These are phyloP conservation scores for Xylariaceae sp. DNA, from an alignment of 2,329 filamentous ascomycete genomes.

Conservation along the genomic window DNA sequence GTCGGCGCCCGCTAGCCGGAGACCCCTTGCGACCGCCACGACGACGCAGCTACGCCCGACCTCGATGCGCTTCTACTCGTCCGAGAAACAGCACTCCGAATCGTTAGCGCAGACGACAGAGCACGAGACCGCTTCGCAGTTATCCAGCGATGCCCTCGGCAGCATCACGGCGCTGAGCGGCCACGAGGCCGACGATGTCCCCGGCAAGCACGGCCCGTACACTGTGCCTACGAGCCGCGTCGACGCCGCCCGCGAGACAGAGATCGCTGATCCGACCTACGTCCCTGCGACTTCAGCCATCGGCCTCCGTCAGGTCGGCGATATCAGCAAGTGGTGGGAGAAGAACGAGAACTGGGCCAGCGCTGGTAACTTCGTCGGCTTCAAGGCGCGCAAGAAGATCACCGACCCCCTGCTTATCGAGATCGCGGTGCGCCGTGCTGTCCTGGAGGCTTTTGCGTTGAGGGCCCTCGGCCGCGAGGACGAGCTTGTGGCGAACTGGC, in stretches of 20 bases:
- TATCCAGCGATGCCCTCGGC: neutral
- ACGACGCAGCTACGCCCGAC: conserved; percentile 1
- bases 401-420: conserved; percentile 43
- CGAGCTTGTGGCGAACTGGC: conserved; percentile 24
- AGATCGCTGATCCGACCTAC: conserved; percentile 38
- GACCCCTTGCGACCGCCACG: neutral
- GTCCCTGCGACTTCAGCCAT: conserved; percentile 42
- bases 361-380: conserved; percentile 42
- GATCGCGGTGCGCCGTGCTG: conserved; percentile 45
- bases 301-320: conserved; percentile 44
- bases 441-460: conserved; percentile 48
- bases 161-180: neutral
- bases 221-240: conserved; percentile 22
- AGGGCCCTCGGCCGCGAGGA: conserved; percentile 31
- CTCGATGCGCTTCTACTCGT: conserved; percentile 26
- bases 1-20: neutral
- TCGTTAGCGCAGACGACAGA: neutral
- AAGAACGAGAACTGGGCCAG: conserved; percentile 46
- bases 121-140: neutral
- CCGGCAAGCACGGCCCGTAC: conserved; percentile 6
- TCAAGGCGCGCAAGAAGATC: conserved; percentile 37
- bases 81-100: conserved; percentile 9
- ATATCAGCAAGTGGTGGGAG: conserved; percentile 50
- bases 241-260: conserved; percentile 28
- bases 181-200: neutral